Base-by-base conservation (phyloP, 2,329 filamentous ascomycete species). In the Ceratocystis cacaofunesta region DNA sequence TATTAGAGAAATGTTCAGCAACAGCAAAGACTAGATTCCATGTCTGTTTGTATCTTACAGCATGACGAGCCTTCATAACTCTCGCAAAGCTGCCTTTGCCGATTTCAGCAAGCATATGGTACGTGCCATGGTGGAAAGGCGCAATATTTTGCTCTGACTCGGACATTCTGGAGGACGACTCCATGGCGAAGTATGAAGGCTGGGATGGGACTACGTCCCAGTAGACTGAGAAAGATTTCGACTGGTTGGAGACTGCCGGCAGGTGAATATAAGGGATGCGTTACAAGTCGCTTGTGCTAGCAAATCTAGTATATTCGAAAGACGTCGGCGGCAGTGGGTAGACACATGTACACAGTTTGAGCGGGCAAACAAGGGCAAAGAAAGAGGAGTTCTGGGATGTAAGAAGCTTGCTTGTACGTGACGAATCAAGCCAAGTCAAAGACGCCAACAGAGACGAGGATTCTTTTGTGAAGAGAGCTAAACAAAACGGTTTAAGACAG, bases 341-440 rank as follows among this genome's bases (percentile, higher is more conserved):
- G 50, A 69, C 70, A 76, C 76, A 78, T 78, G 75, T 77, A 78
- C 72, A 72, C 73, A 61, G 50, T 43, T 25, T 25, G 30, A 25
- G 12, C 15, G 41, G 22, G 28, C n/a, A 58, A 66, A 25, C 43
- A 55, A 25, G 17, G 19, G 28, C 25, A 61, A 19, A 25, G 4
- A 65, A 43, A 43, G 3, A 52, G 32, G 62, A 46, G 43, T 30
- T 60, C 3, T n/a, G 32, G 19, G 32, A 32, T 17, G 43, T 19
- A 61, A 44, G 7, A 65, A n/a, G 43, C 28, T 30, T n/a, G 28
- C 28, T 44, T n/a, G 28, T 64, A 46, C n/a, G 61, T 63, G 44
- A 22, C 12, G 48, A 25, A 52, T 52, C 6, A 22, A 5, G 48
- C 12, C 36, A 41, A 41, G 36, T 12, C 3, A 41, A 5, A 41